Base-by-base conservation (phyloP, 441 rosid genomes). In the Manihot esculenta region DNA sequence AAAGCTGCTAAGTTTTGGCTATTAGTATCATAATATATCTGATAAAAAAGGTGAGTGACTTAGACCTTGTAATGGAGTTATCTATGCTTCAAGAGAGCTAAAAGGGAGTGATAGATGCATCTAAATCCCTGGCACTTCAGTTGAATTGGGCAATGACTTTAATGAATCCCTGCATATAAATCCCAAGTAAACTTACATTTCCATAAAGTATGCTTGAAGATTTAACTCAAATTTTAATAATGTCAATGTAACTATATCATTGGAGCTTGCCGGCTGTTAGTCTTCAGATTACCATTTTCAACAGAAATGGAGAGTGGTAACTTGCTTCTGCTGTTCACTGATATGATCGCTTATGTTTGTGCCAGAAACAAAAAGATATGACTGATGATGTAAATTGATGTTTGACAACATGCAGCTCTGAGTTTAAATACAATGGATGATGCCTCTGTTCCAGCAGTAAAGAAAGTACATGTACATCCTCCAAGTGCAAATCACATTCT, bases 401-500 rank as follows among this genome's bases (percentile, higher is more conserved):
- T 71, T 69, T 53, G 73, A 73, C 58, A 59, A 62, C 73, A 26
- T 86, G 88, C 91, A 95, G 98, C 80, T n/a, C 50, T 95, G 53
- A 79, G 79, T 74, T 78, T 92, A 72, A 86, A 82, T 54, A 74
- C 76, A 18, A 76, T 76, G 72, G 23, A 72, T 2, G 81, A 86
- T 70, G 76, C 74, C 66, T 73, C 75, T 60, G 76, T 76, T 38
- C 73, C 65, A 1, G 85, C 79, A 47, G 73, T 77, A 53, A 92
- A 69, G 84, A 87, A 81, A 78, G 79, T 88, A 80, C 82, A 78
- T 15, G 41, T 85, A 67, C 97, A 95, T 84, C 96, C 92, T 76
- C 83, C 91, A 10, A 64, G 77, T 70, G 99, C 96, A 33, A 77
- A 68, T 48, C 89, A 83, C 20, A 71, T 87, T 66, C 77, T 76